Evolutionary conservation across 2,329 filamentous ascomycete species (phyloP).

Genomic region (Microsporum canis): DNA sequence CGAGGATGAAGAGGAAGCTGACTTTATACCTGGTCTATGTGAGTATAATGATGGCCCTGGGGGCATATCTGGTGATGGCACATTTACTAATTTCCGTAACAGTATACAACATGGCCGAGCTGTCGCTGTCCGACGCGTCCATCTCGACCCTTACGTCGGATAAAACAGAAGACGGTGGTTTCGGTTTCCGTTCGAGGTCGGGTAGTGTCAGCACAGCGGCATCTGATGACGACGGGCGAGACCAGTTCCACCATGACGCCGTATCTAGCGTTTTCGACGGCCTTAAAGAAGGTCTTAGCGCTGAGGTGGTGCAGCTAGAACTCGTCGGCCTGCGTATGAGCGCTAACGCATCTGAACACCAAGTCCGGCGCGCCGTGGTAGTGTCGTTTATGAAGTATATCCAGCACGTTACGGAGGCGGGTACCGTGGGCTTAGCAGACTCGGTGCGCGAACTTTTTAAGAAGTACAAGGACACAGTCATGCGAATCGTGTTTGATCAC

Average conservation of each 20-base stretch:
- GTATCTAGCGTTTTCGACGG: constrained; percentile 79
- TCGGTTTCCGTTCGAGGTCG: constrained; percentile 45
- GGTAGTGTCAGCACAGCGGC: constrained; percentile 64
- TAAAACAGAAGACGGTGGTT: constrained; percentile 31
- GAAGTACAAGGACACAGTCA: constrained; percentile 51
- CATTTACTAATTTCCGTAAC: constrained; percentile 6
- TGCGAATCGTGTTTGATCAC: constrained; percentile 49
- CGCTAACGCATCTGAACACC: constrained; percentile 77
- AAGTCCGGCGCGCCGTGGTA: constrained; percentile 77
- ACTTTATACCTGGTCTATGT: constrained; percentile 38
- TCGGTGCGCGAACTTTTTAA: constrained; percentile 55
- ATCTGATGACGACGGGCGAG: constrained; percentile 49
- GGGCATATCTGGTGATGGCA: background rate
- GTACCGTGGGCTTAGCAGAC: constrained; percentile 50
- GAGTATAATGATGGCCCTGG: background rate
- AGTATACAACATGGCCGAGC: constrained; percentile 43
- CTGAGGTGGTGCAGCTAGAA: constrained; percentile 84
- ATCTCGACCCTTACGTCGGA: constrained; percentile 55
- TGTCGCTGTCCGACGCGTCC: constrained; percentile 40
- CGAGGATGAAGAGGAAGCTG: constrained; percentile 47
- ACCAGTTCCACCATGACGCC: constrained; percentile 76
- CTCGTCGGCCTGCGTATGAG: constrained; percentile 87
- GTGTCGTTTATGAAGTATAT: constrained; percentile 75
- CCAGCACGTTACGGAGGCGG: constrained; percentile 52
- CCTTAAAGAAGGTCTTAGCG: constrained; percentile 57